Conservation (phyloP, 805 yeast species). For the Starmerella cellae region DNA sequence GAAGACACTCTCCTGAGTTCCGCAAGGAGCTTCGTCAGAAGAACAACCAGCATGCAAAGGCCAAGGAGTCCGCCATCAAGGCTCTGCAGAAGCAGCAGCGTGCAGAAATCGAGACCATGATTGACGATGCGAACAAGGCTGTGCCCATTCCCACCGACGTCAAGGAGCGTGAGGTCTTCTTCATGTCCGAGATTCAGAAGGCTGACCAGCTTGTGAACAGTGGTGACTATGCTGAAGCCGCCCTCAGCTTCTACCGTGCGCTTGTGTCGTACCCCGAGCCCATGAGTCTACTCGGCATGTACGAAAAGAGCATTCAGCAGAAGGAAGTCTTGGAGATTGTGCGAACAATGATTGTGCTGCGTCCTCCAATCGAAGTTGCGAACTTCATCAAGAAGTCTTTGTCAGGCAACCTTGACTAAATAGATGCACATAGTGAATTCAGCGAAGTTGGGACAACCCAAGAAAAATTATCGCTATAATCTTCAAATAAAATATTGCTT, state of each 20-base stretch:
- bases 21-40: constrained; percentile 59
- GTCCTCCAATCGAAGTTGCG: constrained; percentile 69
- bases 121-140: constrained; percentile 48
- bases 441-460: too few relatives aligned
- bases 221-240: constrained; percentile 54
- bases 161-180: constrained; percentile 57
- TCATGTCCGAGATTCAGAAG: constrained; percentile 66
- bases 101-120: constrained; percentile 45
- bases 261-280: constrained; percentile 90
- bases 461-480: too few relatives aligned
- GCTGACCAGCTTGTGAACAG: constrained; percentile 75
- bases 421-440: not conserved
- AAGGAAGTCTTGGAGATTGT: constrained; percentile 61
- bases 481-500: too few relatives aligned
- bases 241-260: constrained; percentile 85
- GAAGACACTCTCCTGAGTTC: constrained; percentile 72
- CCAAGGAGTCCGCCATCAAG: constrained; percentile 43
- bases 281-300: constrained; percentile 74
- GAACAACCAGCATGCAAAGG: constrained; percentile 47
- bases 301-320: constrained; percentile 77
- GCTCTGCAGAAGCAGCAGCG: constrained; percentile 45
- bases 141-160: constrained; percentile 68
- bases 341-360: constrained; percentile 76
- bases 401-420: constrained; percentile 18
- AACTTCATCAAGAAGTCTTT: constrained; percentile 44